Conservation (phyloP, 1,284 basidiomycete species). For the Puccinia brachypodii region DNA sequence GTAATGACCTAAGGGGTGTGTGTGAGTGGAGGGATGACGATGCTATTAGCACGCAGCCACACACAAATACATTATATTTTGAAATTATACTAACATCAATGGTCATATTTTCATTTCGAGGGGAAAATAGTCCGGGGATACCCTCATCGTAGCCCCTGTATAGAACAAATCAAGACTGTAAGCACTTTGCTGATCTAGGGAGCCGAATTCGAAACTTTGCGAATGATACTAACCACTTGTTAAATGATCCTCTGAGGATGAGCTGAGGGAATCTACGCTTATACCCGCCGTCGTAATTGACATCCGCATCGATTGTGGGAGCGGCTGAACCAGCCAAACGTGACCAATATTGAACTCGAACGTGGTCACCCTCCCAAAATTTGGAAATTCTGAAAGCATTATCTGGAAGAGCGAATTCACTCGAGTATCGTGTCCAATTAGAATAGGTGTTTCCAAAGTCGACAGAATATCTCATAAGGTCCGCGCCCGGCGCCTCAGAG, state of each 20-base stretch:
- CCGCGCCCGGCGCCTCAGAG: slow-evolving; percentile 80
- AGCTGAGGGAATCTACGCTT: slow-evolving; percentile 79
- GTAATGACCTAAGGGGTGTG: slow-evolving; percentile 65
- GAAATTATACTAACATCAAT: slow-evolving; percentile 60
- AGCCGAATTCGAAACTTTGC: background rate
- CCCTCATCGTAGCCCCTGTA: slow-evolving; percentile 73
- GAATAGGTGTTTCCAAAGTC: slow-evolving; percentile 85
- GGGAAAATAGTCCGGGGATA: slow-evolving; percentile 68
- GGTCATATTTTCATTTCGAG: slow-evolving; percentile 68
- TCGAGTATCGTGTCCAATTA: slow-evolving; percentile 73
- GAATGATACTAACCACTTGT: slow-evolving; percentile 64
- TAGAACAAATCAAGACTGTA: background rate
- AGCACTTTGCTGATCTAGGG: background rate
- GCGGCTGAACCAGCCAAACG: slow-evolving; percentile 65
- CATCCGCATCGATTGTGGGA: slow-evolving; percentile 74
- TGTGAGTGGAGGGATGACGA: background rate
- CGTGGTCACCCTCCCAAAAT: slow-evolving; percentile 79
- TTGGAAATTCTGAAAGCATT: slow-evolving; percentile 62
- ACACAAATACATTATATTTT: background rate
- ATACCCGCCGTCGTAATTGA: slow-evolving; percentile 61
- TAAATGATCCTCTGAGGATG: slow-evolving; percentile 80
- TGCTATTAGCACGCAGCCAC: background rate
- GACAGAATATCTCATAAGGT: slow-evolving; percentile 77
- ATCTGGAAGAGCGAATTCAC: slow-evolving; percentile 68
- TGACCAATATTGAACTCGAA: slow-evolving; percentile 86